These are phyloP conservation scores for Rhizopogon roseolus DNA, from an alignment of 768 basidiomycete genomes.

Conservation along the genomic window DNA sequence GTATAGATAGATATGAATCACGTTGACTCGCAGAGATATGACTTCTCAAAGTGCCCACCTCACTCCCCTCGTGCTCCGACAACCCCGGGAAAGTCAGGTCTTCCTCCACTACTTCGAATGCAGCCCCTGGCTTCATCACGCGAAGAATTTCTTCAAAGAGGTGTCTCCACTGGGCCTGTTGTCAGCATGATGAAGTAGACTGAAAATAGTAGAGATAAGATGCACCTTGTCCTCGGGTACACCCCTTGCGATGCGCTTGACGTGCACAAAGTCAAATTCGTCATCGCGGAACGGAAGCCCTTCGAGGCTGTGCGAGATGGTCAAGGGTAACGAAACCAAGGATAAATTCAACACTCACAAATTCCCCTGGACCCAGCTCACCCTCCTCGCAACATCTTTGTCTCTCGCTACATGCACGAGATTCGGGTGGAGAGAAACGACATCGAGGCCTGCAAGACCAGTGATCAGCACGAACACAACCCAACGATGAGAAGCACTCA, in stretches of 20 bases:
- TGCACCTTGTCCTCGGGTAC: slow-evolving; percentile 72
- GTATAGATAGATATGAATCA: background rate
- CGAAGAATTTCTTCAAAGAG: slow-evolving; percentile 67
- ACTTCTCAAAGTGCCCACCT: background rate
- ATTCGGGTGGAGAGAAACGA: slow-evolving; percentile 70
- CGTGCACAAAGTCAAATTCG: slow-evolving; percentile 77
- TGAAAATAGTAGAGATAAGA: slow-evolving; percentile 6
- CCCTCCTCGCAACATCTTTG: slow-evolving; percentile 49
- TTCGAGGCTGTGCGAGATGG: slow-evolving; percentile 44
- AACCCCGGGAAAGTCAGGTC: slow-evolving; percentile 70
- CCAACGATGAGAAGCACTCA: background rate
- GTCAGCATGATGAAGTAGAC: background rate
- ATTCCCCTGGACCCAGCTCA: slow-evolving; percentile 71
- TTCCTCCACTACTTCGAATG: slow-evolving; percentile 74
- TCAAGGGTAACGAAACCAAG: background rate
- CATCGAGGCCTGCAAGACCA: slow-evolving; percentile 63
- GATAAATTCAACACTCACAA: slow-evolving; percentile 43
- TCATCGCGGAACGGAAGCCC: slow-evolving; percentile 64
- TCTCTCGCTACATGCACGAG: slow-evolving; percentile 48
- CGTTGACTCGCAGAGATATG: background rate
- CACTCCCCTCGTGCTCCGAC: slow-evolving; percentile 1
- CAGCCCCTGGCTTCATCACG: slow-evolving; percentile 71
- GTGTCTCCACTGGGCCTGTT: slow-evolving; percentile 49
- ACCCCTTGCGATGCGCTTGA: slow-evolving; percentile 67
- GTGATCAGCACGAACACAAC: background rate